Conservation (phyloP, 306 rosid species). For the Prunus dulcis region DNA sequence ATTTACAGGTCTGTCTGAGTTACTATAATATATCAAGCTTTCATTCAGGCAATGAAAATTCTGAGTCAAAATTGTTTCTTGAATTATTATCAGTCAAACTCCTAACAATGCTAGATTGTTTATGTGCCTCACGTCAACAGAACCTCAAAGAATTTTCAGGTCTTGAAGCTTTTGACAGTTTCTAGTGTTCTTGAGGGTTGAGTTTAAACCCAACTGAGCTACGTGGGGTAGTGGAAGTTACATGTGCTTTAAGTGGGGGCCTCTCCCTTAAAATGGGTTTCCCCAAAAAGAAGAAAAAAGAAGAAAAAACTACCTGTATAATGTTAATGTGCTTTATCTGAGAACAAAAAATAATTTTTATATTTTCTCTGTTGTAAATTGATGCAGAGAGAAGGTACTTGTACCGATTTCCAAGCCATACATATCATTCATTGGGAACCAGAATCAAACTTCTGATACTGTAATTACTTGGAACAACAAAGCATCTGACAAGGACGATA, state of each 20-base stretch:
- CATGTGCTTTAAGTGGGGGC: not conserved
- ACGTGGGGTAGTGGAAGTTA: constrained; percentile 10
- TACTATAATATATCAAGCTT: not conserved
- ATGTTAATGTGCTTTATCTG: not conserved
- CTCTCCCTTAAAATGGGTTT: not conserved
- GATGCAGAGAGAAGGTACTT: constrained; percentile 75
- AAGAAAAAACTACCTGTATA: not conserved
- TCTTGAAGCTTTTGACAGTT: not conserved
- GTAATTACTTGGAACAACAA: constrained; percentile 76
- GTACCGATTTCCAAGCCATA: constrained; percentile 72
- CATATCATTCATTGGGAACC: constrained; percentile 71
- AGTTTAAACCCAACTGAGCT: not conserved
- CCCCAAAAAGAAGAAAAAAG: not conserved
- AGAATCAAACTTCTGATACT: constrained; percentile 32
- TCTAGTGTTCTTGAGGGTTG: not conserved
- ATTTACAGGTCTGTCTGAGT: constrained; percentile 57
- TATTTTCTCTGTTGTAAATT: not conserved
- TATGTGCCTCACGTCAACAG: not conserved
- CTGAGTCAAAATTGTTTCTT: not conserved
- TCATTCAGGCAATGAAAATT: too few relatives aligned
- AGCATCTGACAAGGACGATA: constrained; percentile 62
- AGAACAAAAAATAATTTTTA: not conserved
- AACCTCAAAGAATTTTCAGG: not conserved
- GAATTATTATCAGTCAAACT: not conserved
- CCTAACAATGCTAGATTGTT: not conserved